Evolutionary conservation across 306 rosid species (phyloP).

Genomic region (Cyclanthera cordifolia): DNA sequence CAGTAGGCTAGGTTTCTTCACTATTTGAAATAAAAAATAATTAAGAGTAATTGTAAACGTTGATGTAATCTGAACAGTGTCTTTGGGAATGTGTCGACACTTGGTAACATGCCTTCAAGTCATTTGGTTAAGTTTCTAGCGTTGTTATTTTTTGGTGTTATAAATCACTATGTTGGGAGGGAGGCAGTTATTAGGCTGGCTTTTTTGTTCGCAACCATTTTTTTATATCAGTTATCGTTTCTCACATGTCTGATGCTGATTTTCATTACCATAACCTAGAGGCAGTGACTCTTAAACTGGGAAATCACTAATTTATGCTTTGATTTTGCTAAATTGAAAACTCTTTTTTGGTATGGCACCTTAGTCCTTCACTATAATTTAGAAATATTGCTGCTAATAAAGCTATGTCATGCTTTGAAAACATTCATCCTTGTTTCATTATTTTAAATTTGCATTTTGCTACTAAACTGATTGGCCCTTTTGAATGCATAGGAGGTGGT

Average conservation of each 20-base stretch:
- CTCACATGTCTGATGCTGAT: neutral
- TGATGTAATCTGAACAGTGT: neutral
- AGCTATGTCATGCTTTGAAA: neutral
- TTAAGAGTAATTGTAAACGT: neutral
- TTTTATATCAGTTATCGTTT: neutral
- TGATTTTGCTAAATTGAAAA: neutral
- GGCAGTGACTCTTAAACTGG: neutral
- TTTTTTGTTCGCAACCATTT: neutral
- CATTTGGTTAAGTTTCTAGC: neutral
- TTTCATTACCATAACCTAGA: neutral
- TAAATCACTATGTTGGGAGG: neutral
- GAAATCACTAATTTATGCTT: neutral
- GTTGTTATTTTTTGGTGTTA: neutral
- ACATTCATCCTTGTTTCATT: neutral
- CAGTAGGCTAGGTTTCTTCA: neutral
- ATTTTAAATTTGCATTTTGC: neutral
- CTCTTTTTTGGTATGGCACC: neutral
- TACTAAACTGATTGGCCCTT: neutral
- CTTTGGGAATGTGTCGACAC: neutral
- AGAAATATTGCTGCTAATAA: neutral
- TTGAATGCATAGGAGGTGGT: slow-evolving; percentile 63
- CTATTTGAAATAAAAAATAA: neutral
- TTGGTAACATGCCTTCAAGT: neutral
- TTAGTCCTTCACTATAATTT: neutral
- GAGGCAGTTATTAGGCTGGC: neutral